A percentile compares a stretch with the other conserved stretches of the same genome.
These are phyloP conservation scores for Cymbidium sinense DNA, from an alignment of 106 monocot species.

Conservation along the genomic window DNA sequence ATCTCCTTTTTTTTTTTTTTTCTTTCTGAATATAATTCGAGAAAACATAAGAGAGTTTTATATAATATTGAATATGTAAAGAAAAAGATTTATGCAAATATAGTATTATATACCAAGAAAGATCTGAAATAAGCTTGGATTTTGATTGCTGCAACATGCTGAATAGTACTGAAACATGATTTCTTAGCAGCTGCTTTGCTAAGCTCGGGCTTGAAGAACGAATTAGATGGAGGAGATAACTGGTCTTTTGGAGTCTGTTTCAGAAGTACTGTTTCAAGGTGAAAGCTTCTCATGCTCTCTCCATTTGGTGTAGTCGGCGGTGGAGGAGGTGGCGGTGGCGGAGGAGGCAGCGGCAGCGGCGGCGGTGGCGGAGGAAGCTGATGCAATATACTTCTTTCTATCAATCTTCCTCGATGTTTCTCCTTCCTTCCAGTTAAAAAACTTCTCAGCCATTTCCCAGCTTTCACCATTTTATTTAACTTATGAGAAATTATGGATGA, in stretches of 20 bases:
- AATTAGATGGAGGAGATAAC: not conserved
- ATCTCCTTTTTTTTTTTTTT: too few species aligned
- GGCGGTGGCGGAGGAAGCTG: too few species aligned
- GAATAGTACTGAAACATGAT: not conserved
- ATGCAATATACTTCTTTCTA: not conserved
- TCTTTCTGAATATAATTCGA: too few species aligned
- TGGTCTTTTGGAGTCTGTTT: not conserved
- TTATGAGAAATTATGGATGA: too few species aligned
- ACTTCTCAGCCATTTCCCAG: slow-evolving; percentile 1
- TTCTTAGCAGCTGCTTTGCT: not conserved
- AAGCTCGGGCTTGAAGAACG: not conserved
- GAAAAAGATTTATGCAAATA: too few species aligned
- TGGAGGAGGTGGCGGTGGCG: not conserved
- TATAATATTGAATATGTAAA: too few species aligned
- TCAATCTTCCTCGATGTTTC: not conserved
- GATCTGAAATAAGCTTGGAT: slow-evolving; percentile 7
- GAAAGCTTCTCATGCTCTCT: not conserved
- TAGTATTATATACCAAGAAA: not conserved
- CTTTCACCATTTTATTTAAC: not conserved
- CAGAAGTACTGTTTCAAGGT: not conserved
- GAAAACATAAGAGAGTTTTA: not conserved
- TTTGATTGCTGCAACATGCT: not conserved
- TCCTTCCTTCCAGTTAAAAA: not conserved
- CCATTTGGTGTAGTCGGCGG: not conserved
- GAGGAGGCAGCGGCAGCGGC: not conserved